Evolutionary conservation across 352 stramenopile genomes (phyloP).

Genomic region (Peronosclerospora sorghi): DNA sequence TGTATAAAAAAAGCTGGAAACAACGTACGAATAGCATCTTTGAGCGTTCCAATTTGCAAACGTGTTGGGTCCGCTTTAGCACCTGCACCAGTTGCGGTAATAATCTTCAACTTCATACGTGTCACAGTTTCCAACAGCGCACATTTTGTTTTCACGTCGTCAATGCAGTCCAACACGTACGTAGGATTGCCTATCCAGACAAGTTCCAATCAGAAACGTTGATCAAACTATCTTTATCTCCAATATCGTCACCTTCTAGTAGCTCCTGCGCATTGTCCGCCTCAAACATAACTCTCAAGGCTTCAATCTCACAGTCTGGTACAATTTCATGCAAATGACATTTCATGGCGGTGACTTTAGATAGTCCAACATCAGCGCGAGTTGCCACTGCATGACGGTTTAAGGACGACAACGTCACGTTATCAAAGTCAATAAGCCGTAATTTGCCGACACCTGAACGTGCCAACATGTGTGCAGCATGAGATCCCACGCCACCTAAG

Average conservation of each 20-base stretch:
- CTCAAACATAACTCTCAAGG: conserved; percentile 86
- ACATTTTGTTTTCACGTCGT: conserved; percentile 97
- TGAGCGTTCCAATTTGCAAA: conserved; percentile 93
- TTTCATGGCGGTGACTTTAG: conserved; percentile 88
- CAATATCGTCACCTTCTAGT: conserved; percentile 32
- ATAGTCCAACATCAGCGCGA: conserved; percentile 90
- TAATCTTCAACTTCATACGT: conserved; percentile 63
- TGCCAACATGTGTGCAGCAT: conserved; percentile 96
- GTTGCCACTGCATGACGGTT: conserved; percentile 98
- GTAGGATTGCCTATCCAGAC: conserved; percentile 51
- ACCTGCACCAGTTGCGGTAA: conserved; percentile 87
- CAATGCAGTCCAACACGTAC: conserved; percentile 97
- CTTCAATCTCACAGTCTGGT: conserved; percentile 82
- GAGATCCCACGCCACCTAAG: conserved; percentile 93
- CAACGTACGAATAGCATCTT: conserved; percentile 79
- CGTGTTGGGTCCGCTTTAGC: conserved; percentile 94
- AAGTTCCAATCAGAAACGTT: background rate
- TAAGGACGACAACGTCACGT: conserved; percentile 96
- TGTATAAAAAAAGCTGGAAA: background rate
- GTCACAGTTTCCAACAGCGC: conserved; percentile 88
- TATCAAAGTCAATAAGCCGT: conserved; percentile 99
- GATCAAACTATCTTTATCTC: too few species aligned
- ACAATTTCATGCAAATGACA: conserved; percentile 64
- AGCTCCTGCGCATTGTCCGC: conserved; percentile 63
- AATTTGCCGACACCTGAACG: conserved; percentile 90